These are phyloP conservation scores for Oidium heveae DNA, from an alignment of 2,329 filamentous ascomycete genomes.

Conservation along the genomic window DNA sequence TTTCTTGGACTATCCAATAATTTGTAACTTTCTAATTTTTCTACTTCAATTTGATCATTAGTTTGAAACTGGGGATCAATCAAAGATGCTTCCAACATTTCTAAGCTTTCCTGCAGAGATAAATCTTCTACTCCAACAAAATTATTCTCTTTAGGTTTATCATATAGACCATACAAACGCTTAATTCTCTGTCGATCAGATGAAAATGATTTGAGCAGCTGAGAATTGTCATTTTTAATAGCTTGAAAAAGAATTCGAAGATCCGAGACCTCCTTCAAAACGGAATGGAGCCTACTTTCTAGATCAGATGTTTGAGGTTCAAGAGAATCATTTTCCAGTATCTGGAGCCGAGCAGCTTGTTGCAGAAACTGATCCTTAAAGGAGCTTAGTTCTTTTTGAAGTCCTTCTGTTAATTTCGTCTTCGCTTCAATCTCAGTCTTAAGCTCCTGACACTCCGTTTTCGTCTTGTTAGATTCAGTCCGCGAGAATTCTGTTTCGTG, in stretches of 20 bases:
- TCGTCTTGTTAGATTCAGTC: neutral
- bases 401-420: neutral
- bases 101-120: neutral
- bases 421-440: neutral
- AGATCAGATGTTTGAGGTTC: neutral
- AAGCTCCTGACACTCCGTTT: slow-evolving; percentile 1
- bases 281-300: neutral
- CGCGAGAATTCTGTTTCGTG: neutral
- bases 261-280: slow-evolving; percentile 2
- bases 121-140: neutral
- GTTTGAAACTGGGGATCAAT: neutral
- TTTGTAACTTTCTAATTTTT: neutral
- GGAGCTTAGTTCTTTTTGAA: slow-evolving; percentile 2
- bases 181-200: slow-evolving; percentile 1
- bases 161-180: neutral
- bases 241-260: slow-evolving; percentile 2
- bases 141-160: neutral
- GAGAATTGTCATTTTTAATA: slow-evolving; percentile 1
- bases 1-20: neutral
- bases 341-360: slow-evolving; percentile 2
- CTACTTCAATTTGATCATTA: neutral
- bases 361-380: slow-evolving; percentile 4
- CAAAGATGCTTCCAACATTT: slow-evolving; percentile 1
- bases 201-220: neutral
- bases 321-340: slow-evolving; percentile 1